Evolutionary conservation across 768 basidiomycete species (phyloP), one percentile per base, ranked within the genome.

Genomic region (Mycena rosella): DNA sequence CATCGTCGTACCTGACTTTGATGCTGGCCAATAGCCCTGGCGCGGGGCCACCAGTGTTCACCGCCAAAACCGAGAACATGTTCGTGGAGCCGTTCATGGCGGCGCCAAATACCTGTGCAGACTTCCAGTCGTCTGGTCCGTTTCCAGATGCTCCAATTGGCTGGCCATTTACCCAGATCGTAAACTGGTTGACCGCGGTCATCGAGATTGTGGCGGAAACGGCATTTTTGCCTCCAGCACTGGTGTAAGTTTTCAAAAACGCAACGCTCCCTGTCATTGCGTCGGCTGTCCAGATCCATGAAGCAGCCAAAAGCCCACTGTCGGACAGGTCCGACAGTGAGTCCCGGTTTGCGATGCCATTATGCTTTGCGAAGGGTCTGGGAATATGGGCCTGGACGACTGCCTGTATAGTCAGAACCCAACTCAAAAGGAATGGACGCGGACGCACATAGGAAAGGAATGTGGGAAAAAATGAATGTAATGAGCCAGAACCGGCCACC

Each of bases 401-500:
- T 67, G 15, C 20, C 17, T 30, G 30, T 20, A 4, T 26, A 26
- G 45, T 67, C 15, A 67, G 6, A 2, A 8, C 20, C 29, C 47
- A 9, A 22, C 9, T 24, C 42, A 17, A 6, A 14, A 48, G 20
- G 17, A 5, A 40, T 27, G 8, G 27, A 22, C 20, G 8, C 38
- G 8, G 17, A 60, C 65, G 52, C 53, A 67, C 65, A 49, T 42
- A 61, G 42, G 27, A 56, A 67, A 67, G 30, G 65, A 67, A 67
- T 24, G 65, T 67, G 38, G 34, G 42, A 56, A 49, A 47, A 40
- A 67, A 67, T 60, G 65, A 67, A 40, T 49, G 65, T 56, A 32
- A 67, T 15, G 59, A 67, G 53, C 59, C 65, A 54, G n/a, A 24
- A 32, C 60, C 65, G 59, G 30, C 65, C 45, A 42, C 59, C 65